phyloP scores from a whole-genome alignment of 2,329 filamentous ascomycete species.

The Hypoxylon sp. region DNA sequence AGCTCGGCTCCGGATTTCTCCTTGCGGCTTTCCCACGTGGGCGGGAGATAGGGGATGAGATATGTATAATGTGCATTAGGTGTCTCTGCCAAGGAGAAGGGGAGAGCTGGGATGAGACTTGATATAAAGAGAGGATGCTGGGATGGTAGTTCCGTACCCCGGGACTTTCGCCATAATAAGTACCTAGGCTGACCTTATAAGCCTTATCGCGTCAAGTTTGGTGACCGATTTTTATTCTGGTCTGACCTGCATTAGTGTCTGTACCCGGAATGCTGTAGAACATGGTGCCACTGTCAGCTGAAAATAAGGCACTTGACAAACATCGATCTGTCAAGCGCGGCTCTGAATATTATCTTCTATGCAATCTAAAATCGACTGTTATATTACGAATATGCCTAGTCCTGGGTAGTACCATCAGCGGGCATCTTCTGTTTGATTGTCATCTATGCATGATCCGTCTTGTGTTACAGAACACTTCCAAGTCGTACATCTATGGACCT shows the following conservation, averaged over 20 bases:
- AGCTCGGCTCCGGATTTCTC: background rate
- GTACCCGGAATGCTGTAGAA: background rate
- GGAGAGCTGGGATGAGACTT: background rate
- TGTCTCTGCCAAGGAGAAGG: background rate
- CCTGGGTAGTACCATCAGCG: background rate
- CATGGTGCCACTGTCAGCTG: constrained; percentile 2
- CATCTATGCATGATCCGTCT: too few relatives aligned
- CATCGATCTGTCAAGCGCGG: background rate
- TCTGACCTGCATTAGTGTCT: background rate
- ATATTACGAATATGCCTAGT: background rate
- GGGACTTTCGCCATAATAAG: background rate
- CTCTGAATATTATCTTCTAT: background rate
- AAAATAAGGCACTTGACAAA: constrained; percentile 20
- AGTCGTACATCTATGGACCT: too few relatives aligned
- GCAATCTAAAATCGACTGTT: background rate
- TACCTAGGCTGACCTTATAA: background rate
- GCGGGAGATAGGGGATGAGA: too few relatives aligned
- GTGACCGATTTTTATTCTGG: constrained; percentile 13
- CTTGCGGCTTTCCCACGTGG: background rate
- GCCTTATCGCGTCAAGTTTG: background rate
- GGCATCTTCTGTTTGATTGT: too few relatives aligned
- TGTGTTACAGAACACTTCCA: too few relatives aligned
- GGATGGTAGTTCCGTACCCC: background rate
- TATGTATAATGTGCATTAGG: too few relatives aligned
- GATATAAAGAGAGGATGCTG: background rate